Percentiles rank a stretch among this genome's conserved stretches.
Conservation (phyloP, 768 basidiomycete genomes). For the Boletus pseudo-olivaceus region DNA sequence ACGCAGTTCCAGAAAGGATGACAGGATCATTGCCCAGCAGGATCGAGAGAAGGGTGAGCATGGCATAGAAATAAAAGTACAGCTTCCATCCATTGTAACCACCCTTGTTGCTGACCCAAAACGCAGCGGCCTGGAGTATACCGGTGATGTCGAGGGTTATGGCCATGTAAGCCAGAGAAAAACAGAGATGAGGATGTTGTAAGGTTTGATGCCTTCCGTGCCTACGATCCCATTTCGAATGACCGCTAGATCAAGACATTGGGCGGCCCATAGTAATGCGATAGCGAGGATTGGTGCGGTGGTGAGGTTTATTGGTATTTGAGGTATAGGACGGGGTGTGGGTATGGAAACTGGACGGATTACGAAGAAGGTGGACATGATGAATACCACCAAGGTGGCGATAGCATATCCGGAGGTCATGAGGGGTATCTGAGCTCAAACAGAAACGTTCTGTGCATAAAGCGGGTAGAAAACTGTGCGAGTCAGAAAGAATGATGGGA, state of each 20-base stretch:
- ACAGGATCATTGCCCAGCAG: constrained; percentile 91
- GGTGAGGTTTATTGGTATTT: constrained; percentile 45
- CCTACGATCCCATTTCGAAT: constrained; percentile 80
- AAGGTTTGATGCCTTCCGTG: constrained; percentile 75
- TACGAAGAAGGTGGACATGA: constrained; percentile 51
- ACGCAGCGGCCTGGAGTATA: constrained; percentile 80
- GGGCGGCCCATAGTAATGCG: constrained; percentile 51
- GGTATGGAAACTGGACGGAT: constrained; percentile 46
- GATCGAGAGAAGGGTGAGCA: constrained; percentile 75
- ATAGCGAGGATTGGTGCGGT: constrained; percentile 54
- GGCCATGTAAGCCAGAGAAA: constrained; percentile 89
- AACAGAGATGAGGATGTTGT: constrained; percentile 93
- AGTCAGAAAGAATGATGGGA: too few relatives aligned
- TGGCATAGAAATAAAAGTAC: constrained; percentile 77
- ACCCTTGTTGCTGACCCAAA: constrained; percentile 81
- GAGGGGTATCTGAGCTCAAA: not conserved
- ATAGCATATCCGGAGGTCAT: constrained; percentile 48
- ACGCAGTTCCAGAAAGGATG: constrained; percentile 87
- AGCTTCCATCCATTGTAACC: constrained; percentile 69
- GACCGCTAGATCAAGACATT: constrained; percentile 44
- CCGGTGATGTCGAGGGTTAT: constrained; percentile 90
- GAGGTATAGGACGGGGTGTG: constrained; percentile 30
- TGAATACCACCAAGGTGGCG: constrained; percentile 50
- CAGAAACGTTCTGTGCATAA: not conserved
- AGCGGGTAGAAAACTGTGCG: not conserved